Evolutionary conservation across 176 grass and related monocot species (phyloP), one percentile per base, ranked within the genome.

Genomic region (Oryza glumipatula): DNA sequence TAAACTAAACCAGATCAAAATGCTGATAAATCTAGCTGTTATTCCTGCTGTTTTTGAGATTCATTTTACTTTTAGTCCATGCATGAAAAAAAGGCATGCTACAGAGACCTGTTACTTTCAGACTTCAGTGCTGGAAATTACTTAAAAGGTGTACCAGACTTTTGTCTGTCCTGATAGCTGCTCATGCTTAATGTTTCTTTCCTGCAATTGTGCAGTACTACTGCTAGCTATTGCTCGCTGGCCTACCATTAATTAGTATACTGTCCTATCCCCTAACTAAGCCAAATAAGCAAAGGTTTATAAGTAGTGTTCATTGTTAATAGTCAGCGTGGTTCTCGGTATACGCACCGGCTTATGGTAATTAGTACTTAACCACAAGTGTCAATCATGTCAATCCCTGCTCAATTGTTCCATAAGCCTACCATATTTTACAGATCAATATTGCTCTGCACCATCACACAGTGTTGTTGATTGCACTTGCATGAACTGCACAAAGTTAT

Each of bases 351-450:
- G 39, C 38, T 56, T 64, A 49, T 61, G 77, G 52, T 73, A 67
- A 65, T 38, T 48, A 67, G 4, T 35, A 2, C 32, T 49, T 76
- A 84, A 80, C 32, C 84, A 83, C 80, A 84, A 2, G 84, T 79
- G 64, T 90, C 41, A 87, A 80, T 79, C 70, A 87, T 83, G 77
- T 8, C 74, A 63, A 52, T 70, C 39, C 88, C 63, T 52, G 84
- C 36, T 67, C 68, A 38, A 41, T 35, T 77, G 0, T 23, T 63
- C 58, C 39, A 68, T 41, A 39, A 7, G 30, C 19, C 14, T 72
- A 54, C 48, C 58, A 51, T 16, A 72, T n/a, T 32, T 32, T 46
- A 16, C 76, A 19, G 54, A 73, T 13, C 10, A 24, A 16, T 63
- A 63, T 1, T 23, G 4, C 3, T 74, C 56, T 56, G 48, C 69